Base-by-base conservation (phyloP, 2,329 filamentous ascomycete genomes). In the Penicillium fuscoglaucum region DNA sequence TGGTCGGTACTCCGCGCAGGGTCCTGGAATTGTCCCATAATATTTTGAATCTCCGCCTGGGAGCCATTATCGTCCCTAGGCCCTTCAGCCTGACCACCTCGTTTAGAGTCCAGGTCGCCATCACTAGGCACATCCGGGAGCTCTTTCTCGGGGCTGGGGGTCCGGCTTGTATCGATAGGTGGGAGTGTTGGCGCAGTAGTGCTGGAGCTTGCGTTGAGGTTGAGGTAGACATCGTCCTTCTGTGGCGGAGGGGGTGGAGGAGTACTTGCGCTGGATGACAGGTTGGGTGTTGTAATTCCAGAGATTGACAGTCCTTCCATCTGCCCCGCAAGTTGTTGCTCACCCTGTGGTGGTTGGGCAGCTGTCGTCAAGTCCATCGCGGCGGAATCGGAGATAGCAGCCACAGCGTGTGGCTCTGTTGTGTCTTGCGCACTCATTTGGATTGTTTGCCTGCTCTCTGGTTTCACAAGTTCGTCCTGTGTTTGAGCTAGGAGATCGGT, bases 11-110 rank as follows among this genome's bases (percentile, higher is more conserved):
- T 90, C 52, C 87, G 86, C 29, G 86, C 86, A 51, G 86, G 86
- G 70, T 90, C 87, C 66, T 89, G 88, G 68, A 98, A 98, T 76
- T 98, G 95, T 62, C 91, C 91, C 91, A 99, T 98, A 73, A 99
- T 98, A 72, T 85, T 96, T 76, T 97, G 91, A 60, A 99, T 97
- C 78, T 99, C 95, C 6, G 89, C 88, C 59, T 86, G 85, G 1
- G 90, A 91, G 52, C 86, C 86, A 51, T 55, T 66, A 9, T 84
- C 84, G 48, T 92, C 87, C 24, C 85, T 83, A 55, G 86, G 83
- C 68, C 87, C 86, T 68, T 87, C 86, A 66, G 82, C 87, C 37
- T 80, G 69, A 28, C 45, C 65, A 54, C 82, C 82, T 59, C 76
- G 77, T 65, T 80, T 84, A 51, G 87, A 56, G 15, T 61, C 65